These are phyloP conservation scores for Phytophthora citricola DNA, from an alignment of 352 stramenopile species.

Conservation along the genomic window DNA sequence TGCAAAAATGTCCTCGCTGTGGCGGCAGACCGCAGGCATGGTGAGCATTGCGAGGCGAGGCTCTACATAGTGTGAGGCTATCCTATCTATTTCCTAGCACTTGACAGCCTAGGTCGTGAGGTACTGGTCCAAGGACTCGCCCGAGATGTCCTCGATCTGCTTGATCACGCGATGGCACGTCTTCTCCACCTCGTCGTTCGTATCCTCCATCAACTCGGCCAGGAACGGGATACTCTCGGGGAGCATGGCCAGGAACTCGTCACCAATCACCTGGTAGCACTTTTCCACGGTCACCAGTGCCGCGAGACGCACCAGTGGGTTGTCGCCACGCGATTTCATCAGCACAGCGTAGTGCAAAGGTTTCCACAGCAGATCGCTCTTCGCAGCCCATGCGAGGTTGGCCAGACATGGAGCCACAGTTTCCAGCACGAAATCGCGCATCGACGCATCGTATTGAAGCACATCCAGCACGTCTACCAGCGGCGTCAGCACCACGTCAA, in stretches of 20 bases:
- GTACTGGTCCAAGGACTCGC: conserved; percentile 91
- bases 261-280: conserved; percentile 87
- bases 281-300: conserved; percentile 84
- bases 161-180: conserved; percentile 90
- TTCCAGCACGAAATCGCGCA: conserved; percentile 71
- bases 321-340: conserved; percentile 86
- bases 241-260: conserved; percentile 91
- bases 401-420: conserved; percentile 71
- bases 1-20: conserved; percentile 31
- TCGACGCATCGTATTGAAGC: conserved; percentile 50
- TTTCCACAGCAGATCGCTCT: conserved; percentile 91
- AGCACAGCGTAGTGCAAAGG: conserved; percentile 88
- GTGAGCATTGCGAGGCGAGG: conserved; percentile 12
- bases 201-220: conserved; percentile 90
- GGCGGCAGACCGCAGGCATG: conserved; percentile 3
- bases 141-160: conserved; percentile 91
- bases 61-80: conserved; percentile 36
- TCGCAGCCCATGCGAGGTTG: conserved; percentile 85
- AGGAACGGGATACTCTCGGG: conserved; percentile 91
- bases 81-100: conserved; percentile 37
- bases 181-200: conserved; percentile 81
- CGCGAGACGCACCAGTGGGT: conserved; percentile 68
- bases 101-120: conserved; percentile 56
- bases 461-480: conserved; percentile 84
- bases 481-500: conserved; percentile 74